Evolutionary conservation across 371 early-diverging fungal species (phyloP).

Genomic region (Rhizopus stolonifer): DNA sequence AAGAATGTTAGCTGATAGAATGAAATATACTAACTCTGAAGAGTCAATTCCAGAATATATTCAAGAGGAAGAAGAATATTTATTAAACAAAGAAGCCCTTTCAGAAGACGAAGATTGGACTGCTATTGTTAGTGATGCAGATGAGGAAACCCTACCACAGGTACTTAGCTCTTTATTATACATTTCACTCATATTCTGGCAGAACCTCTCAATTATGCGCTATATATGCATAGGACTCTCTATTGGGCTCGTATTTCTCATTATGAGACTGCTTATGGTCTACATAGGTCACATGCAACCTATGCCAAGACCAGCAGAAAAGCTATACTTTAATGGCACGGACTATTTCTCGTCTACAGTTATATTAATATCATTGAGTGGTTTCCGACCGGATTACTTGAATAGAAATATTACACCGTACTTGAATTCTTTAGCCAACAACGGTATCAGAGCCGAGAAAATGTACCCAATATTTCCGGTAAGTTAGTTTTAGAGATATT

Average conservation of each 20-base stretch:
- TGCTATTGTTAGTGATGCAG: neutral
- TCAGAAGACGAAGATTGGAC: neutral
- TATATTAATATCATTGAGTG: conserved; percentile 86
- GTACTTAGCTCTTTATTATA: neutral
- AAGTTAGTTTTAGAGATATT: conserved; percentile 1
- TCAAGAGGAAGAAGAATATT: neutral
- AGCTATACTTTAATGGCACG: conserved; percentile 61
- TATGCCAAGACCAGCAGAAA: conserved; percentile 21
- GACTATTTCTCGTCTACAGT: conserved; percentile 74
- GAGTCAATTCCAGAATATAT: neutral
- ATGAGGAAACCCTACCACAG: neutral
- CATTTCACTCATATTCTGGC: conserved; percentile 3
- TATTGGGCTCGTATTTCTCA: conserved; percentile 28
- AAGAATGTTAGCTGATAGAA: too few species aligned
- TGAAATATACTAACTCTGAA: neutral
- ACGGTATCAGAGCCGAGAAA: conserved; percentile 58
- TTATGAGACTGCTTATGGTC: conserved; percentile 26
- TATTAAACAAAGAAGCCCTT: neutral
- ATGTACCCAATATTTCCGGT: conserved; percentile 82
- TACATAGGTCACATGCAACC: conserved; percentile 14
- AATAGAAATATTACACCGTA: conserved; percentile 72
- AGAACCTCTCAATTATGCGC: conserved; percentile 15
- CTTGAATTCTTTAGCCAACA: conserved; percentile 39
- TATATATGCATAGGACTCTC: conserved; percentile 19
- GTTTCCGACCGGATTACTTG: conserved; percentile 87